These are phyloP conservation scores for Trypanosoma mega DNA, from an alignment of 208 protist species.

Conservation along the genomic window DNA sequence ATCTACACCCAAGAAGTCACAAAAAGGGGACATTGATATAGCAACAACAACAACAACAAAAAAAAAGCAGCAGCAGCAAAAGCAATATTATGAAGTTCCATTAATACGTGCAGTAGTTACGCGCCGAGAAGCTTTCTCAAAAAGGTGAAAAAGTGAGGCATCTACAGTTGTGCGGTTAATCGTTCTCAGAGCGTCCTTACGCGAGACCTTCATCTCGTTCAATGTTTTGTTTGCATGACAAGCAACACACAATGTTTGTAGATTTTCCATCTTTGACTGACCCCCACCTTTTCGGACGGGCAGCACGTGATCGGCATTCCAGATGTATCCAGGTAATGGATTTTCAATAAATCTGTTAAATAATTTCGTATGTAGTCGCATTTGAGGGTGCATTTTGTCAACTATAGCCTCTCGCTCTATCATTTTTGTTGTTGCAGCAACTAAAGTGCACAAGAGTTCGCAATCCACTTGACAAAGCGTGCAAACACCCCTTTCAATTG, in stretches of 20 bases:
- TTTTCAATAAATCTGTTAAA: conserved; percentile 43
- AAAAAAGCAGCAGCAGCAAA: not conserved
- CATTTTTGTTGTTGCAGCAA: conserved; percentile 14
- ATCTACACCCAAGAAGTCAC: no score
- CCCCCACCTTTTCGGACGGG: conserved; percentile 70
- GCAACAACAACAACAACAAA: not conserved
- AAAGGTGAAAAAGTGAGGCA: conserved; percentile 15
- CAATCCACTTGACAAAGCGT: conserved; percentile 71
- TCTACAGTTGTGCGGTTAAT: conserved; percentile 14
- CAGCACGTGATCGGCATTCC: conserved; percentile 82
- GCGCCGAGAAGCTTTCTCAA: conserved; percentile 4
- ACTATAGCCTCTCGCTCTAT: conserved; percentile 32
- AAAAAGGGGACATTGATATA: no score
- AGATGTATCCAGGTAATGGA: conserved; percentile 66
- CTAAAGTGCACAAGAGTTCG: conserved; percentile 38
- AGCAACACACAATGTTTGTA: conserved; percentile 82
- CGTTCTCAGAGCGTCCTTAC: not conserved
- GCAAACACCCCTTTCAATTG: conserved; percentile 64
- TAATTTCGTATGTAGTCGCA: conserved; percentile 57
- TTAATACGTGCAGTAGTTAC: conserved; percentile 12
- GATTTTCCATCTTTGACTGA: conserved; percentile 55
- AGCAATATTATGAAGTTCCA: not conserved
- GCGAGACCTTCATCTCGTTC: conserved; percentile 9
- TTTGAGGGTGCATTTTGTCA: conserved; percentile 46
- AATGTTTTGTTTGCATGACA: conserved; percentile 76